These are phyloP conservation scores for Hydrangea macrophylla DNA, from an alignment of 148 eudicot species.

Conservation along the genomic window DNA sequence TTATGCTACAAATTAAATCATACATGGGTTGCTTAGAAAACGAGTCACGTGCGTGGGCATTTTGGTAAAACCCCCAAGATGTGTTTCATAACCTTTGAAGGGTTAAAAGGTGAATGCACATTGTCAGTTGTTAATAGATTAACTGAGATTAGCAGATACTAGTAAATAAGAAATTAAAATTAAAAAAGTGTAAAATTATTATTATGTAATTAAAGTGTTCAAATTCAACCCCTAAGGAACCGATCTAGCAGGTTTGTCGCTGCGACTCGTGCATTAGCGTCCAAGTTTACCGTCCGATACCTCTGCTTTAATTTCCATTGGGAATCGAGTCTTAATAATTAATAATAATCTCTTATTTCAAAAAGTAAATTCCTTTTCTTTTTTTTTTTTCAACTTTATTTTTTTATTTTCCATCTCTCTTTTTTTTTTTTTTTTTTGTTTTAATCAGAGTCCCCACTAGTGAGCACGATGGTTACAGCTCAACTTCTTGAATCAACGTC, in stretches of 20 bases:
- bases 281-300: slow-evolving; percentile 30
- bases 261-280: slow-evolving; percentile 28
- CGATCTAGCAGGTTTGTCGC: slow-evolving; percentile 46
- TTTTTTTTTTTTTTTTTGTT: not conserved
- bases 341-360: not conserved
- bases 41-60: not conserved
- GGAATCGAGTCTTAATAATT: slow-evolving; percentile 10
- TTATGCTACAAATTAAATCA: not conserved
- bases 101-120: not conserved
- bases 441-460: slow-evolving; percentile 16
- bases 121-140: too few relatives aligned
- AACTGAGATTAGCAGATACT: not conserved
- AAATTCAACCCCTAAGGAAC: slow-evolving; percentile 23
- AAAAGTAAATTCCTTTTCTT: too few relatives aligned
- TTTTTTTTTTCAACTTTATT: not conserved
- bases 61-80: not conserved
- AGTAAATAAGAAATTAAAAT: not conserved
- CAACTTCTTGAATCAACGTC: not conserved
- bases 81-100: not conserved
- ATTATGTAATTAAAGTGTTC: slow-evolving; percentile 1
- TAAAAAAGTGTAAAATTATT: too few relatives aligned
- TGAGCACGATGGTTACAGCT: slow-evolving; percentile 34
- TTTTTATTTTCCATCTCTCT: not conserved
- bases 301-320: slow-evolving; percentile 27
- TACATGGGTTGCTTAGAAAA: not conserved